Evolutionary conservation across 768 basidiomycete species (phyloP).

Genomic region (Mycena belliarum): DNA sequence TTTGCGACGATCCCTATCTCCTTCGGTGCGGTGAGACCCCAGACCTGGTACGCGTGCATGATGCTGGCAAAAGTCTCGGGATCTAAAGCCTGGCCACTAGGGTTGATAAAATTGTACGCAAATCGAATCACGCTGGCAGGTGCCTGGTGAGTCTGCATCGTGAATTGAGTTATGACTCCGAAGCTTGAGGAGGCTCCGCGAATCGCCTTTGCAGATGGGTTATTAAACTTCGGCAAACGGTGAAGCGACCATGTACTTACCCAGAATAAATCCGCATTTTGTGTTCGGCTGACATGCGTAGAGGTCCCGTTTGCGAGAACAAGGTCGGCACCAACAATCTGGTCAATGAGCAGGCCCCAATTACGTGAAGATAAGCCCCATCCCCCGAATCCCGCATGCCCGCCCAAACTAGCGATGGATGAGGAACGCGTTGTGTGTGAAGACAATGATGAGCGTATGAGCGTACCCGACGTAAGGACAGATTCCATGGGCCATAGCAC

Average conservation of each 20-base stretch:
- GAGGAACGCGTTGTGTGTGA: not conserved
- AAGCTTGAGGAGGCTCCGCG: constrained; percentile 30
- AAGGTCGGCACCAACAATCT: constrained; percentile 21
- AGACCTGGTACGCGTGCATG: constrained; percentile 1
- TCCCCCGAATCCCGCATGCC: constrained; percentile 21
- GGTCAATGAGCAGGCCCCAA: constrained; percentile 30
- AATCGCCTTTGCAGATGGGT: constrained; percentile 25
- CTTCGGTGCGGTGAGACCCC: not conserved
- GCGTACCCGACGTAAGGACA: constrained; percentile 27
- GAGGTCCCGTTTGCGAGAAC: constrained; percentile 26
- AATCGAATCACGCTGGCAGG: constrained; percentile 9
- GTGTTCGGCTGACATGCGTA: constrained; percentile 17
- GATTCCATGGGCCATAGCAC: constrained; percentile 28
- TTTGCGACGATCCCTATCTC: constrained; percentile 12
- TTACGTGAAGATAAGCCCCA: constrained; percentile 23
- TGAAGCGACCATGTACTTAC: constrained; percentile 17
- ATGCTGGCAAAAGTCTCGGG: not conserved
- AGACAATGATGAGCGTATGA: not conserved
- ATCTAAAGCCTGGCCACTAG: not conserved
- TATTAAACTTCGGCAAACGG: not conserved
- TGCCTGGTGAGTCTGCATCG: constrained; percentile 22
- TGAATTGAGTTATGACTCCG: constrained; percentile 29
- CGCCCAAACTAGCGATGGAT: constrained; percentile 7
- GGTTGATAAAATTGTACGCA: constrained; percentile 9
- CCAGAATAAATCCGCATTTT: constrained; percentile 27